These are phyloP conservation scores for Trichoderma sp. DNA, from an alignment of 2,329 filamentous ascomycete genomes.

Conservation along the genomic window DNA sequence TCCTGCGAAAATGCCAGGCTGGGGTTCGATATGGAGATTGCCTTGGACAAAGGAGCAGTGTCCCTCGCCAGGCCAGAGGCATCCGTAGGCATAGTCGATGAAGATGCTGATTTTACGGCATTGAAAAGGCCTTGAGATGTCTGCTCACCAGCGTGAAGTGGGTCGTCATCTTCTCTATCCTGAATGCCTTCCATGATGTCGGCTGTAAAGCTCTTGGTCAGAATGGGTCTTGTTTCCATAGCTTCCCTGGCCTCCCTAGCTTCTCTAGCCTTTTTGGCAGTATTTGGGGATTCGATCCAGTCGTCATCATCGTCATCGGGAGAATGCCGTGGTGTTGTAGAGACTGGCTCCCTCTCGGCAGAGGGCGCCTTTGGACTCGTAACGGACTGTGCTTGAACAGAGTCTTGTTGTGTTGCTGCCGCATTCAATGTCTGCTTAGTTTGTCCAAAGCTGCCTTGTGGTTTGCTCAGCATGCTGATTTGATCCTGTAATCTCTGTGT, in stretches of 20 bases:
- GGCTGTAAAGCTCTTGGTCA: conserved; percentile 62
- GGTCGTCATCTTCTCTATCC: conserved; percentile 49
- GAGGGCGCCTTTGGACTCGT: conserved; percentile 34
- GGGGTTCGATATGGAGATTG: conserved; percentile 60
- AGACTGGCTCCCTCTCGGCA: conserved; percentile 33
- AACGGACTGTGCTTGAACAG: conserved; percentile 32
- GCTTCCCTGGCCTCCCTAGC: conserved; percentile 29
- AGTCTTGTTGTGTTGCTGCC: conserved; percentile 13
- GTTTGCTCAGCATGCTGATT: conserved; percentile 72
- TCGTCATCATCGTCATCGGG: conserved; percentile 58
- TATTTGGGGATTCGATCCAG: conserved; percentile 59
- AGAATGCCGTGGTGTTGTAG: conserved; percentile 60
- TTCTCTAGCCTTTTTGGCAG: conserved; percentile 31
- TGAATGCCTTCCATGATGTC: conserved; percentile 62
- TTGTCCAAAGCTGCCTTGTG: conserved; percentile 48
- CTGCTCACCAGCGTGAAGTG: conserved; percentile 39
- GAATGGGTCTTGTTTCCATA: conserved; percentile 47
- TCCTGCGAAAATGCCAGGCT: conserved; percentile 51
- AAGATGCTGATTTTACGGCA: conserved; percentile 64
- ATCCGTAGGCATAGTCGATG: conserved; percentile 51
- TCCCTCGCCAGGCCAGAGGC: conserved; percentile 25
- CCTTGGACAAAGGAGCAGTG: conserved; percentile 54
- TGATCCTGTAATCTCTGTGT: conserved; percentile 91
- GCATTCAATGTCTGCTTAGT: conserved; percentile 51
- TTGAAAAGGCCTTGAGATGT: conserved; percentile 26